Percentiles rank a stretch among this genome's conserved stretches.
These are phyloP conservation scores for Euphorbia lathyris DNA, from an alignment of 345 rosid species.

Conservation along the genomic window DNA sequence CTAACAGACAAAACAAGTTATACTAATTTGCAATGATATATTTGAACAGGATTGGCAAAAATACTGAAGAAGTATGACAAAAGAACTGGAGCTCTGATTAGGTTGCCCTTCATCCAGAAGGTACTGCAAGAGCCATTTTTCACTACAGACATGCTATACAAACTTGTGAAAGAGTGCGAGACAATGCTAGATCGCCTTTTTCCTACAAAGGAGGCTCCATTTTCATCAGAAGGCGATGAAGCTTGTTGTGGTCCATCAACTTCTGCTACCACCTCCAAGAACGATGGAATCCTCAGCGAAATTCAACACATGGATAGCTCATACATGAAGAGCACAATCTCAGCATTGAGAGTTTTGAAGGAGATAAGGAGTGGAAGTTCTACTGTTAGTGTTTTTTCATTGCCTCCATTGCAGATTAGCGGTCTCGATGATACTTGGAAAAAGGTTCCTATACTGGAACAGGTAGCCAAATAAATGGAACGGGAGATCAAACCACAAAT, in stretches of 20 bases:
- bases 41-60: conserved; percentile 70
- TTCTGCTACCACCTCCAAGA: conserved; percentile 24
- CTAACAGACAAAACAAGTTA: too few species aligned
- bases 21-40: not conserved
- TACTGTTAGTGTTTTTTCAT: conserved; percentile 72
- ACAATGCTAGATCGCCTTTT: conserved; percentile 71
- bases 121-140: conserved; percentile 92
- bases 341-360: conserved; percentile 70
- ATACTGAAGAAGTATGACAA: conserved; percentile 94
- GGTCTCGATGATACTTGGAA: conserved; percentile 76
- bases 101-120: conserved; percentile 84
- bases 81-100: conserved; percentile 87
- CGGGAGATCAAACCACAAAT: not conserved
- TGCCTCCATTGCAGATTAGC: conserved; percentile 77
- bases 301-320: conserved; percentile 62
- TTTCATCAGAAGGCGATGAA: conserved; percentile 26
- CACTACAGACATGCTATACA: conserved; percentile 80
- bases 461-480: conserved; percentile 59
- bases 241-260: conserved; percentile 37
- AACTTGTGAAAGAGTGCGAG: conserved; percentile 81
- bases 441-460: conserved; percentile 68
- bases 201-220: conserved; percentile 35
- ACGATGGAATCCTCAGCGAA: conserved; percentile 38
- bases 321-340: conserved; percentile 77
- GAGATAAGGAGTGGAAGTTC: conserved; percentile 85